Evolutionary conservation across 2,329 filamentous ascomycete species (phyloP).

Genomic region (Capronia americana): DNA sequence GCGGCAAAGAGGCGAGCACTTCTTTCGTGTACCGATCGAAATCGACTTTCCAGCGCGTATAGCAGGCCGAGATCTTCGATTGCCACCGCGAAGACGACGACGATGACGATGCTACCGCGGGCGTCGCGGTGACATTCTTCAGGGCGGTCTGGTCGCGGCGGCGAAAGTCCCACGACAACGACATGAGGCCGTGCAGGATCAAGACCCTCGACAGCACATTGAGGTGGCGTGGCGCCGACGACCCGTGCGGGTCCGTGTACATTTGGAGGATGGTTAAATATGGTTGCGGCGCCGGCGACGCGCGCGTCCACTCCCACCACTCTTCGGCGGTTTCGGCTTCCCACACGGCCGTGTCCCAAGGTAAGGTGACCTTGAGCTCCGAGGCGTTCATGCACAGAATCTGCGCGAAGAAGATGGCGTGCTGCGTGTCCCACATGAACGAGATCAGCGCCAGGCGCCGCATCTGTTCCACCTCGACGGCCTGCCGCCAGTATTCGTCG

Average conservation of each 20-base stretch:
- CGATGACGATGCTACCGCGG: no score
- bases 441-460: neutral
- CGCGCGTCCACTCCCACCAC: neutral
- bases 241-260: neutral
- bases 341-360: neutral
- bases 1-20: neutral
- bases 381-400: neutral
- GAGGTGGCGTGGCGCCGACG: neutral
- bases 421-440: neutral
- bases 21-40: neutral
- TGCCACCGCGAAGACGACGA: neutral
- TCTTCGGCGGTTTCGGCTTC: neutral
- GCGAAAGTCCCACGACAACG: neutral
- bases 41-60: neutral
- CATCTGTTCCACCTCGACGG: neutral
- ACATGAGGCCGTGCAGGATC: slow-evolving; percentile 7
- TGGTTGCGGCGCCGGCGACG: neutral
- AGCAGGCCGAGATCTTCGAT: neutral
- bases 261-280: neutral
- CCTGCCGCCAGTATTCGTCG: slow-evolving; percentile 1
- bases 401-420: slow-evolving; percentile 1
- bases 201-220: neutral
- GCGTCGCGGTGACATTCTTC: neutral
- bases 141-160: neutral
- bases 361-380: neutral